Percentiles rank a stretch among this genome's conserved stretches.
These are phyloP conservation scores for Coemansia asiatica DNA, from an alignment of 192 early-diverging fungal genomes.

Conservation along the genomic window DNA sequence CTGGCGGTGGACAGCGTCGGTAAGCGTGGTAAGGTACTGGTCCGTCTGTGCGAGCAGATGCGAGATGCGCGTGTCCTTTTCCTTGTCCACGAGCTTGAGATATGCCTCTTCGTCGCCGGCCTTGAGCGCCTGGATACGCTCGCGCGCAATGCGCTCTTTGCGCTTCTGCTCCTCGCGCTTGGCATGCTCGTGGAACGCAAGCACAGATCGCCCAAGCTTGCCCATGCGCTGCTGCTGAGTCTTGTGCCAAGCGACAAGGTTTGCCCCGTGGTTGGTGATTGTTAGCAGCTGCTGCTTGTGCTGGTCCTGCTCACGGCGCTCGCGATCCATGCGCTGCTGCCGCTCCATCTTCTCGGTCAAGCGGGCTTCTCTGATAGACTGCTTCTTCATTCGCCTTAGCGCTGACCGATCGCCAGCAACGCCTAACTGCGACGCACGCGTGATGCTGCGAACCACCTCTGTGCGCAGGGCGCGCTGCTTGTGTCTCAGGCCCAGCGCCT, in stretches of 20 bases:
- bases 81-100: slow-evolving; percentile 89
- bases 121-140: slow-evolving; percentile 95
- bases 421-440: slow-evolving; percentile 72
- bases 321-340: slow-evolving; percentile 83
- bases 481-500: slow-evolving; percentile 73
- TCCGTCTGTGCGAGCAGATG: slow-evolving; percentile 90
- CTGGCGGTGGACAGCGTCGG: slow-evolving; percentile 83
- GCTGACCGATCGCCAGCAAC: slow-evolving; percentile 76
- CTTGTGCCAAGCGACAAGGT: slow-evolving; percentile 67
- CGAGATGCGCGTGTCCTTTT: slow-evolving; percentile 94
- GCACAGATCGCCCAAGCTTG: slow-evolving; percentile 75
- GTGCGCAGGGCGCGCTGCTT: slow-evolving; percentile 77
- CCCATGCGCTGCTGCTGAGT: slow-evolving; percentile 65
- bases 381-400: slow-evolving; percentile 80
- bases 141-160: slow-evolving; percentile 77
- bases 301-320: slow-evolving; percentile 80
- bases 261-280: slow-evolving; percentile 74
- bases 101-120: slow-evolving; percentile 98
- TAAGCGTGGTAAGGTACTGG: slow-evolving; percentile 78
- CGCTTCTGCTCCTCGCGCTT: slow-evolving; percentile 96
- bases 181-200: slow-evolving; percentile 74
- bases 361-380: slow-evolving; percentile 78
- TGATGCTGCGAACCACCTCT: slow-evolving; percentile 72
- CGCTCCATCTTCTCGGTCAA: slow-evolving; percentile 89
- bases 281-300: slow-evolving; percentile 77